A percentile compares a stretch with the other conserved stretches of the same genome.
Conservation (phyloP, 2,329 filamentous ascomycete genomes). For the Plenodomus biglobosus region DNA sequence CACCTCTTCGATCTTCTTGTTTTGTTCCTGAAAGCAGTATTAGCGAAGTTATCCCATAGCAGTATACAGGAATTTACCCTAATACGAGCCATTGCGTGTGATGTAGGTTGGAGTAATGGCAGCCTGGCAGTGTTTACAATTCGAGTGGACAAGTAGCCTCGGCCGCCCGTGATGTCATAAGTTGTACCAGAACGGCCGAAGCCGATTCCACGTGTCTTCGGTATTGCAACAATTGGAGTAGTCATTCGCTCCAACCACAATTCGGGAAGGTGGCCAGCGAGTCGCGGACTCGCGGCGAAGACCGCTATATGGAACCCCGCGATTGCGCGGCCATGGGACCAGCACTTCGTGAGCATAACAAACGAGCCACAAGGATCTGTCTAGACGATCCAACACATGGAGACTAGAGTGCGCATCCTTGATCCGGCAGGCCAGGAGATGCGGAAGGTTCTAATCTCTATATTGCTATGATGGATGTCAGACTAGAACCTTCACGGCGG, state of each 20-base stretch:
- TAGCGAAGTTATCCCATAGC: neutral
- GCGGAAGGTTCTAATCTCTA: too few relatives aligned
- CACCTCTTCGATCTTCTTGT: conserved; percentile 19
- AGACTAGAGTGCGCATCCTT: neutral
- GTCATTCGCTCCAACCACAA: neutral
- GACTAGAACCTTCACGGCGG: too few relatives aligned
- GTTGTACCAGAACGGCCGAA: neutral
- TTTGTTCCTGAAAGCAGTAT: conserved; percentile 18
- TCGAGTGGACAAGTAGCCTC: neutral
- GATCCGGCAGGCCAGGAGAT: too few relatives aligned
- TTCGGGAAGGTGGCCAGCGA: neutral
- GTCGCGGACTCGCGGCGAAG: neutral
- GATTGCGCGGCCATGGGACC: neutral
- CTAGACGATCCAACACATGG: neutral
- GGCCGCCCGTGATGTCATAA: neutral
- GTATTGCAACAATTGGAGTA: neutral
- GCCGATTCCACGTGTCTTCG: conserved; percentile 1
- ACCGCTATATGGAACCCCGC: neutral
- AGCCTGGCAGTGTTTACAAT: neutral
- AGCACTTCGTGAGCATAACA: neutral
- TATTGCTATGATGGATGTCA: too few relatives aligned
- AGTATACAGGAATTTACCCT: neutral
- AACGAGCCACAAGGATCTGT: neutral
- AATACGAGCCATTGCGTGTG: neutral
- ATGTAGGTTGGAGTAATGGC: neutral